Evolutionary conservation across 805 yeast genomes (phyloP), one percentile per base, ranked within the genome.

Genomic region (Debaryomyces tyrocola): DNA sequence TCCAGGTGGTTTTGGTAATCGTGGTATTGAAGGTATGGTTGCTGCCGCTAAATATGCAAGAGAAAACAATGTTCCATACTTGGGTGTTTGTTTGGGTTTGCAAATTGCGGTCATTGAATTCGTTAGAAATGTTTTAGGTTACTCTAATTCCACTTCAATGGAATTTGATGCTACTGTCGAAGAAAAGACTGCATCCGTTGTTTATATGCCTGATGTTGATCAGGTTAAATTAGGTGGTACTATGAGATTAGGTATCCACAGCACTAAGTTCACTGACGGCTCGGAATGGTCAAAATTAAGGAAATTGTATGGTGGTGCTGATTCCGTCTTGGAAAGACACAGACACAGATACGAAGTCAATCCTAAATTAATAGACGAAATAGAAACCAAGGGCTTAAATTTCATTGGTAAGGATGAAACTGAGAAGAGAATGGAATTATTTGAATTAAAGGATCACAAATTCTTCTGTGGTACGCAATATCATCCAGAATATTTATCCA

Each of bases 21-120:
- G 99, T 69, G 99, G 99, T 71, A 89, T 90, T 49, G 98, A 94
- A 73, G 99, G 99, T 59, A 94, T 94, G 99, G 78, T 94, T 64
- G 74, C 88, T 33, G 99, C 98, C 49, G 96, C 97, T 45, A 86
- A 88, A 69, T 94, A 95, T 86, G 99, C 99, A n/a, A 85, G 99
- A 74, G 96, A 87, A 69, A 90, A 90, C 74, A 80, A 85, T 61
- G 80, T 90, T 48, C 99, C 99, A 42, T 94, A 85, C 70, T 78
- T 94, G 62, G 99, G 99, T 67, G 95, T 94, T 52, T 94, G 99
- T 73, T 80, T 94, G 47, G 99, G 99, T 51, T 82, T 94, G 74
- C 99, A 94, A 75, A 82, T 94, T 62, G 99, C 98, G 4, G 96
- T 91, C 35, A 90, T 94, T 60, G 99, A 94, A 67, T 90, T 84